Base-by-base conservation (phyloP, 2,329 filamentous ascomycete genomes). In the Nigrospora sphaerica region DNA sequence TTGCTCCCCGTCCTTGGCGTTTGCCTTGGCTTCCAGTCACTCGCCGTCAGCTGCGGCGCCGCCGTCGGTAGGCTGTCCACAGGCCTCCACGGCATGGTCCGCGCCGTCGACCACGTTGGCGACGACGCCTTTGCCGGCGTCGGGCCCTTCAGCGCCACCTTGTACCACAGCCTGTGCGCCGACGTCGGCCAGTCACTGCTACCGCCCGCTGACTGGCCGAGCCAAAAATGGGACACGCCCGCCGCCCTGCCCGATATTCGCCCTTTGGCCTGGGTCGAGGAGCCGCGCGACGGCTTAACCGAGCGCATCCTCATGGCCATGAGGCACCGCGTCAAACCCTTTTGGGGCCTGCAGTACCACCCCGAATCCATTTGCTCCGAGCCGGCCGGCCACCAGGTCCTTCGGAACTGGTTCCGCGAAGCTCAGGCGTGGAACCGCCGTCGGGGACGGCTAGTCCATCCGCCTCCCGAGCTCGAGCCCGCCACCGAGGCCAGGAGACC, bases 281-380 rank as follows among this genome's bases (percentile, higher is more conserved):
- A 77, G 52, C 60, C 64, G 6, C 58, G 67, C 6, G 63, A 62
- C 4, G 64, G 60, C 12, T 48, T 52, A 11, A 54, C 57, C 10
- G 75, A 80, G 57, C 68, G 75, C 37, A 74, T 90, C 4, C 65
- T 93, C n/a, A 95, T 95, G 88, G 87, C 78, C 0, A 80, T 84
- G 14, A 79, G 74, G 52, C 89, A 95, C 62, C 66, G 62, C 16
- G 59, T 52, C 1, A 83, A 81, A 53, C 90, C 91, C 0, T 86
- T 92, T 52, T 95, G 86, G 83, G 91, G 86, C 0, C 74, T 95
- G 16, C 91, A 95, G 60, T 95, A 93, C 57, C 90, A 95, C 59
- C 90, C 90, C 0, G 90, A 96, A 63, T 95, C 88, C 0, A 79
- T 89, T 13, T 95, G 89, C 62, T 95, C 90, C 4, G 86, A 88